Percentiles rank a stretch among this genome's conserved stretches.
These are phyloP conservation scores for Teratosphaeria pseudoeucalypti DNA, from an alignment of 2,329 filamentous ascomycete genomes.

Conservation along the genomic window DNA sequence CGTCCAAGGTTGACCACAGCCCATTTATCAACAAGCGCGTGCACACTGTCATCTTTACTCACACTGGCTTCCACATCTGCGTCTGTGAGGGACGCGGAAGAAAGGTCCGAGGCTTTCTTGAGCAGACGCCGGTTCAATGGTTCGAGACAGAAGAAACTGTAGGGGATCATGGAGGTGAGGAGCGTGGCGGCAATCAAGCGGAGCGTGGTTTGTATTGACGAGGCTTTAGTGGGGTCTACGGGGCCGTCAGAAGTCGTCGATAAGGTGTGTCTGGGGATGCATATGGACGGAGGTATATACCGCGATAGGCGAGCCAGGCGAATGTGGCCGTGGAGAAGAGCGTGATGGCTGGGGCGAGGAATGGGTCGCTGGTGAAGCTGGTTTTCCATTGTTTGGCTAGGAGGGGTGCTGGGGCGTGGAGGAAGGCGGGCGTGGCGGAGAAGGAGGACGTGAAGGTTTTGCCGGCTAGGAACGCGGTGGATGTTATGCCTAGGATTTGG, in stretches of 20 bases:
- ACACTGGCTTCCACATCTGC: conserved; percentile 29
- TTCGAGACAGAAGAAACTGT: conserved; percentile 39
- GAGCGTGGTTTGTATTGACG: conserved; percentile 27
- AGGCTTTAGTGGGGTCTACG: conserved; percentile 14
- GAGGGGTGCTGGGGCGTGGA: conserved; percentile 45
- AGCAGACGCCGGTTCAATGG: conserved; percentile 41
- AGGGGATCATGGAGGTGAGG: conserved; percentile 41
- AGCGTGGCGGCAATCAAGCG: conserved; percentile 40
- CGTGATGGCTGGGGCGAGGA: conserved; percentile 31
- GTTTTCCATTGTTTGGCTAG: conserved; percentile 47
- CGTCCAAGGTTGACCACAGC: conserved; percentile 42
- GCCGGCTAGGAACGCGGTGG: conserved; percentile 36
- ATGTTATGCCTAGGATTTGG: conserved; percentile 43
- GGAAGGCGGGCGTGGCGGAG: conserved; percentile 41
- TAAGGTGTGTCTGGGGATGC: conserved; percentile 7
- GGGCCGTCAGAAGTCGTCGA: conserved; percentile 5
- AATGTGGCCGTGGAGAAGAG: conserved; percentile 34
- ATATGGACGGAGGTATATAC: conserved; percentile 12
- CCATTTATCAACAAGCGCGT: conserved; percentile 47
- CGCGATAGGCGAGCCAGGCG: conserved; percentile 37
- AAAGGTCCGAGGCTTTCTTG: conserved; percentile 33
- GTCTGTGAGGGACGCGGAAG: conserved; percentile 27
- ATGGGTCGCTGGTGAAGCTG: conserved; percentile 31
- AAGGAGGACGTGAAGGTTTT: conserved; percentile 27
- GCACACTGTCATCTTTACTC: conserved; percentile 35